These are phyloP conservation scores for Cryptosporidium andersoni DNA, from an alignment of 169 alveolate species.

Conservation along the genomic window DNA sequence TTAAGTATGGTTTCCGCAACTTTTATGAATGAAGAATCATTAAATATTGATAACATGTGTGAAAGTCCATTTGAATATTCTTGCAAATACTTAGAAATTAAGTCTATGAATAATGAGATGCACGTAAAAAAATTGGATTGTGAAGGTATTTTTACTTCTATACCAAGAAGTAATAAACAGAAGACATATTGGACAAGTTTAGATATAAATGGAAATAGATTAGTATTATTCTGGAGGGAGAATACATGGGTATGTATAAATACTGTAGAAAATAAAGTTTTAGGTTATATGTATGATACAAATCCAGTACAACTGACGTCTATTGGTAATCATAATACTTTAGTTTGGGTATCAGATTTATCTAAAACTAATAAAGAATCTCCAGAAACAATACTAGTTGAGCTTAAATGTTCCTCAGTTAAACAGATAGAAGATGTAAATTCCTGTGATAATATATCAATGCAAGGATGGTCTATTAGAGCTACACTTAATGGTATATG, in stretches of 20 bases:
- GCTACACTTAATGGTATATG: conserved; percentile 52
- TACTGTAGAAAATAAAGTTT: conserved; percentile 17
- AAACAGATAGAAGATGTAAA: conserved; percentile 2
- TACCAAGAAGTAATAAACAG: conserved; percentile 36
- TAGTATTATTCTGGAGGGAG: conserved; percentile 54
- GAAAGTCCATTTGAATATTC: conserved; percentile 28
- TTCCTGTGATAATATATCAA: conserved; percentile 22
- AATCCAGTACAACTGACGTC: conserved; percentile 25
- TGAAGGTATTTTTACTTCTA: conserved; percentile 54
- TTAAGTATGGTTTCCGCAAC: too few species aligned
- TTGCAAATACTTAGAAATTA: conserved; percentile 34
- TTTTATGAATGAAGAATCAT: neutral
- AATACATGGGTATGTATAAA: conserved; percentile 57
- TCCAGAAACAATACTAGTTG: neutral
- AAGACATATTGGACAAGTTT: conserved; percentile 55
- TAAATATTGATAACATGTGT: conserved; percentile 13
- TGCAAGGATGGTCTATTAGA: conserved; percentile 68
- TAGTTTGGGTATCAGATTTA: conserved; percentile 49
- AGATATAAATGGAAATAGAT: conserved; percentile 33
- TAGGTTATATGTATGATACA: conserved; percentile 55
- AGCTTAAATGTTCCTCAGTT: conserved; percentile 1
- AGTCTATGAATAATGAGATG: conserved; percentile 12
- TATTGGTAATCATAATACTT: neutral
- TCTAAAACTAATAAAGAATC: conserved; percentile 13
- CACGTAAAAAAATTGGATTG: neutral